Evolutionary conservation across 805 yeast species (phyloP).

Genomic region (Wickerhamomyces bisporus): DNA sequence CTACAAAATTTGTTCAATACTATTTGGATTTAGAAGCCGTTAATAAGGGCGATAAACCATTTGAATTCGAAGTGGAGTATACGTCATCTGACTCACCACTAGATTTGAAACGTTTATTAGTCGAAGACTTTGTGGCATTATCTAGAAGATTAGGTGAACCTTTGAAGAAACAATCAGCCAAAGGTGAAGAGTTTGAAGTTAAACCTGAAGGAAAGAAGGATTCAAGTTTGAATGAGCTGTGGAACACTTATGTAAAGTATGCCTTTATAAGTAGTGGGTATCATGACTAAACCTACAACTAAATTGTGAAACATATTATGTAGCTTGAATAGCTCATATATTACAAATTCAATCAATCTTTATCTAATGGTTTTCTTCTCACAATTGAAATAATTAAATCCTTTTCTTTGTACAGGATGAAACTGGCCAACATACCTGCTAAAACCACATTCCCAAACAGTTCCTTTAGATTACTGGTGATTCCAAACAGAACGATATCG

Average conservation of each 20-base stretch:
- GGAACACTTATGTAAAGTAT: slow-evolving; percentile 53
- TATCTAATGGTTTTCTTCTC: slow-evolving; percentile 14
- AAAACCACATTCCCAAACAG: slow-evolving; percentile 36
- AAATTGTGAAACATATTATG: no score
- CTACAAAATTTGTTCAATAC: slow-evolving; percentile 68
- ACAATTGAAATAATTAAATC: slow-evolving; percentile 22
- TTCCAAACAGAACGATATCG: slow-evolving; percentile 28
- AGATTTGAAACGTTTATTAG: slow-evolving; percentile 49
- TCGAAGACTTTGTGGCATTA: slow-evolving; percentile 54
- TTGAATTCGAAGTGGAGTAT: slow-evolving; percentile 62
- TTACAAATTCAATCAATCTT: no score
- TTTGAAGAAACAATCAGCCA: slow-evolving; percentile 8
- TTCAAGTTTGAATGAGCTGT: slow-evolving; percentile 34
- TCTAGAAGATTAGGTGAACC: slow-evolving; percentile 51
- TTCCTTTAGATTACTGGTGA: slow-evolving; percentile 34
- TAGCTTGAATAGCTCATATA: no score
- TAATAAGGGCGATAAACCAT: slow-evolving; percentile 38
- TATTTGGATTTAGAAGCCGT: slow-evolving; percentile 56
- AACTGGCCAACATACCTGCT: slow-evolving; percentile 32
- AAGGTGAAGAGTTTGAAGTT: not conserved
- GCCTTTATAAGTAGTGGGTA: slow-evolving; percentile 66
- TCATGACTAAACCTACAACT: slow-evolving; percentile 35
- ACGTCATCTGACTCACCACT: slow-evolving; percentile 59
- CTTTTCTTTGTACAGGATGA: slow-evolving; percentile 36
- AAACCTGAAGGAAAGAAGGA: slow-evolving; percentile 4